Evolutionary conservation across 2,329 filamentous ascomycete species (phyloP).

Genomic region (Calonectria montana): DNA sequence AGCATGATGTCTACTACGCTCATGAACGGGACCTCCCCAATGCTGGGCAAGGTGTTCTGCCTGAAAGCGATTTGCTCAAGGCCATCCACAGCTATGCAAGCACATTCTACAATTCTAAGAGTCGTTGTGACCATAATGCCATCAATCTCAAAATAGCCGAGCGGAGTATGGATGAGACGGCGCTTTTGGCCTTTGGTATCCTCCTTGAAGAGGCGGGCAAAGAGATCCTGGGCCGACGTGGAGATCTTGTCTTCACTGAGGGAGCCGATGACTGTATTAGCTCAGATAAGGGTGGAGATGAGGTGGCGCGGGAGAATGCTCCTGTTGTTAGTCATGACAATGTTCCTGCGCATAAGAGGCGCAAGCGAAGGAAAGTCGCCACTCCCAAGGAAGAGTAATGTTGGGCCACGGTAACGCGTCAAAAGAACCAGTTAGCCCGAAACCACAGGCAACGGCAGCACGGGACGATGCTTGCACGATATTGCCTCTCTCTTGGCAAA

Average conservation of each 20-base stretch:
- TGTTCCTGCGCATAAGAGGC: slow-evolving; percentile 35
- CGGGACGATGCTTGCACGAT: slow-evolving; percentile 6
- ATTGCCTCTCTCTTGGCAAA: slow-evolving; percentile 1
- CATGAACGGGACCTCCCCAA: slow-evolving; percentile 66
- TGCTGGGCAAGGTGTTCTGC: slow-evolving; percentile 63
- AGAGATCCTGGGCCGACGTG: slow-evolving; percentile 70
- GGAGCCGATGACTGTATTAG: slow-evolving; percentile 46
- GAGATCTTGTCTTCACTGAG: slow-evolving; percentile 80
- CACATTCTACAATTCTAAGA: slow-evolving; percentile 68
- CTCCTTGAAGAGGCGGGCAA: slow-evolving; percentile 77
- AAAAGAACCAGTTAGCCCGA: slow-evolving; percentile 12
- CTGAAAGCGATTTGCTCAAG: slow-evolving; percentile 76
- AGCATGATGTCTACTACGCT: slow-evolving; percentile 78
- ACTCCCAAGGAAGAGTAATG: slow-evolving; percentile 31
- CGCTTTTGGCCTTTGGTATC: slow-evolving; percentile 79
- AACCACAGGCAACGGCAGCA: slow-evolving; percentile 1
- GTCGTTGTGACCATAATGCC: slow-evolving; percentile 33
- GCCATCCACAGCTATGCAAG: slow-evolving; percentile 76
- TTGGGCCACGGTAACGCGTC: not conserved
- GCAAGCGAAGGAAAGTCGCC: slow-evolving; percentile 49
- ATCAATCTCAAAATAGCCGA: slow-evolving; percentile 55
- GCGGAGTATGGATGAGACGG: slow-evolving; percentile 81
- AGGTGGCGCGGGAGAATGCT: slow-evolving; percentile 31
- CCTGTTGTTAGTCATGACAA: slow-evolving; percentile 40
- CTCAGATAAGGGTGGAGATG: slow-evolving; percentile 23